Conservation (phyloP, 75 land plant species). For the Pinus tabuliformis region DNA sequence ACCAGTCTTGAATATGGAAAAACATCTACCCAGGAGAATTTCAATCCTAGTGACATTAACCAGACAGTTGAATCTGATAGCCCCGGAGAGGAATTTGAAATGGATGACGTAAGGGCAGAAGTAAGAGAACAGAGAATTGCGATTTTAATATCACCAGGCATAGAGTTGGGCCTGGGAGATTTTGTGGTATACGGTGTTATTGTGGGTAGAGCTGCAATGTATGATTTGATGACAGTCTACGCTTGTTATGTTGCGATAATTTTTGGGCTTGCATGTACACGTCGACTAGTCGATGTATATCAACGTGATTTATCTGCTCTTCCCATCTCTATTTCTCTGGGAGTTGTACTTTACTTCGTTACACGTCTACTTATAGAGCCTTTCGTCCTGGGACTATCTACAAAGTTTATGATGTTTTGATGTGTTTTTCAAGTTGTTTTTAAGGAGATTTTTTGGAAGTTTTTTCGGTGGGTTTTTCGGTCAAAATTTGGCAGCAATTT, state of each 20-base stretch:
- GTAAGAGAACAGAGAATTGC: neutral
- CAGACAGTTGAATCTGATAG: conserved; percentile 10
- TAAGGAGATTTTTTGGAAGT: no score
- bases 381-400: conserved; percentile 64
- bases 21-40: neutral
- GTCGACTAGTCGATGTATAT: conserved; percentile 61
- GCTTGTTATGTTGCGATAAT: conserved; percentile 85
- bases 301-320: conserved; percentile 75
- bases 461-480: no score
- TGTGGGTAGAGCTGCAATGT: conserved; percentile 89
- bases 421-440: no score
- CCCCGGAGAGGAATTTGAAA: neutral
- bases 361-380: conserved; percentile 80
- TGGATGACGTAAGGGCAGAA: neutral
- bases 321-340: conserved; percentile 72
- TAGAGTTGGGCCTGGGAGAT: conserved; percentile 78
- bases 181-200: conserved; percentile 83
- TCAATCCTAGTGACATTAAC: neutral
- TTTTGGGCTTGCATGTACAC: conserved; percentile 76
- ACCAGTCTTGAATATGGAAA: neutral
- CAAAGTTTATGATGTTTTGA: conserved; percentile 69
- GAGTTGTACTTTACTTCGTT: conserved; percentile 71
- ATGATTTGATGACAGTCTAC: conserved; percentile 84
- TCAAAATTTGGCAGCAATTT: no score
- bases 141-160: conserved; percentile 28